phyloP scores from a whole-genome alignment of 75 land plant species.

The Pseudotsuga menziesii region DNA sequence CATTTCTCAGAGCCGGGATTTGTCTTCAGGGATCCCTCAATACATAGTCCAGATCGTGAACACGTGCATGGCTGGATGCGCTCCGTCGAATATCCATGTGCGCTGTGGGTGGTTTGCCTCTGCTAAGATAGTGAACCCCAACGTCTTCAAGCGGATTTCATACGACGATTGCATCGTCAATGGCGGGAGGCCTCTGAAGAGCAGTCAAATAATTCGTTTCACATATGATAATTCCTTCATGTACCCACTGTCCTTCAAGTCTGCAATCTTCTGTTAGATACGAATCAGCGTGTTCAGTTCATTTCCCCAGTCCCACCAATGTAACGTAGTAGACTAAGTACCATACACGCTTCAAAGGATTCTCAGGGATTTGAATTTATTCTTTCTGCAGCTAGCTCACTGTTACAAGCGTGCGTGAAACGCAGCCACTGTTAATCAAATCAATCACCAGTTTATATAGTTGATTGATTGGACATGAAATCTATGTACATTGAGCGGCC shows the following conservation, averaged over 20 bases:
- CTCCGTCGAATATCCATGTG: slow-evolving; percentile 66
- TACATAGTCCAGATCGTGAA: slow-evolving; percentile 70
- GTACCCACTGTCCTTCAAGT: slow-evolving; percentile 58
- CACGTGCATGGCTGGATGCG: slow-evolving; percentile 61
- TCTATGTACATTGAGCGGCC: no score
- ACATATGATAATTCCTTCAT: slow-evolving; percentile 62
- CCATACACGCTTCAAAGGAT: no score
- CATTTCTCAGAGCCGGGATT: slow-evolving; percentile 52
- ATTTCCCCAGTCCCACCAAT: no score
- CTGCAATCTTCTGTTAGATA: slow-evolving; percentile 52
- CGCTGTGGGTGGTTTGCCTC: slow-evolving; percentile 86
- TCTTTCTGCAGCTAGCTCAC: no score
- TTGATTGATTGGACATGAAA: no score
- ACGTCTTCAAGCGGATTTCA: slow-evolving; percentile 40
- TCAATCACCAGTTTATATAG: no score
- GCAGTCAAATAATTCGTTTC: slow-evolving; percentile 49
- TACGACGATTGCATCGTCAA: slow-evolving; percentile 67
- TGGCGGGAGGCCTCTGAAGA: slow-evolving; percentile 42
- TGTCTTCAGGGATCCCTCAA: slow-evolving; percentile 50
- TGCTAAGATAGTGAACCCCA: slow-evolving; percentile 55
- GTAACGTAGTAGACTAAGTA: no score
- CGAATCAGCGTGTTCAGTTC: no score
- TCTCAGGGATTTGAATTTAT: no score
- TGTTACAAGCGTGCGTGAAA: no score
- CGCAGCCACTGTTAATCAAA: no score